Evolutionary conservation across 23 red algal species (phyloP).

Genomic region (Chondrus crispus): DNA sequence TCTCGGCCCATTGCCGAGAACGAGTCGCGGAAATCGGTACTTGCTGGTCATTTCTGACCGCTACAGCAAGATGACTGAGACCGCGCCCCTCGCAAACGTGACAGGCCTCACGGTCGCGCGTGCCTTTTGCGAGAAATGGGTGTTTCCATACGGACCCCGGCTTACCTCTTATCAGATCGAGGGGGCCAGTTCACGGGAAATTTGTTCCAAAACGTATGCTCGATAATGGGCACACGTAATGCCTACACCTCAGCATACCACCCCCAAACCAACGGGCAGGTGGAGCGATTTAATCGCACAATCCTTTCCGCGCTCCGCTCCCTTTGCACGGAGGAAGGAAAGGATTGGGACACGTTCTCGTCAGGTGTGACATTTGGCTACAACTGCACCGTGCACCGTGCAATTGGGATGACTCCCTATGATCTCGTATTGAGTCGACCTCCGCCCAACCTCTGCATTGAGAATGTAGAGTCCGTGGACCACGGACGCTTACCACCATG

Average conservation of each 20-base stretch:
- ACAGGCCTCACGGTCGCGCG: neutral
- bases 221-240: neutral
- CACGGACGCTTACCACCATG: too few species aligned
- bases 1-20: neutral
- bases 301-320: neutral
- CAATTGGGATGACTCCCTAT: neutral
- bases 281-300: neutral
- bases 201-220: neutral
- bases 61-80: neutral
- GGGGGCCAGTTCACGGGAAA: neutral
- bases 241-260: neutral
- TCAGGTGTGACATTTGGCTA: neutral
- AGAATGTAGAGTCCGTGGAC: neutral
- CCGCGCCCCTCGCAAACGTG: neutral
- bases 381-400: neutral
- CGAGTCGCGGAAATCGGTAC: neutral
- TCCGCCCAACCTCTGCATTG: neutral
- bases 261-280: neutral
- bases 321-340: neutral
- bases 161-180: neutral
- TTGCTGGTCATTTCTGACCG: neutral
- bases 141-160: neutral
- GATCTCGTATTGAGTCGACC: neutral
- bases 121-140: neutral
- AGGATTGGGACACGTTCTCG: neutral